Base-by-base conservation (phyloP, 768 basidiomycete genomes). In the Auriscalpium orientale region DNA sequence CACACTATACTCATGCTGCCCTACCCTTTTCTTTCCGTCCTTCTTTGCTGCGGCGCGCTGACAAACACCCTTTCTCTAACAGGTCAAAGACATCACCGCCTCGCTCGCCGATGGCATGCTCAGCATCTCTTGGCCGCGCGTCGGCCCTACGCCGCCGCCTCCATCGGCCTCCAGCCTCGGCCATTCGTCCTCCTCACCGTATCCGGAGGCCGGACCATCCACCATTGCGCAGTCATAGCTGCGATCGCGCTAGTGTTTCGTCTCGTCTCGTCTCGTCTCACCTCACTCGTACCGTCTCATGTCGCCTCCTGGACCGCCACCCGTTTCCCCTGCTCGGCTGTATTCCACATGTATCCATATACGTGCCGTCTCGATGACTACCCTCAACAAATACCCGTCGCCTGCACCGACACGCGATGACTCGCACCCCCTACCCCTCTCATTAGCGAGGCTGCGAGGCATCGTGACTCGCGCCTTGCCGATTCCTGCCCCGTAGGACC, bases 1-100 rank as follows among this genome's bases (percentile, higher is more conserved):
- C 18, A 11, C 47, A 49, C 21, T 10, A 18, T 12, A 54, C 49
- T n/a, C 36, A 9, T 36, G 4, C 57, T 58, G 57, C 43, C 15
- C 43, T 44, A 18, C 43, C 13, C 49, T 3, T 11, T 51, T 36
- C 36, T 38, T 36, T 11, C n/a, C n/a, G 22, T 28, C 22, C 22
- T 28, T 28, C 22, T 28, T 28, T 28, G 28, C 28, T 28, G 28
- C 28, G 28, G 28, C 28, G 28, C 28, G 28, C 28, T 28, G 28
- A 28, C 28, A 28, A 28, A 28, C 12, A 59, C 49, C 28, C 47
- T 37, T 52, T n/a, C n/a, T 34, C 8, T 44, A 11, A 9, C 35
- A 62, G 61, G 58, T 60, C 5, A 60, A 57, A 37, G 59, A 62
- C 56, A 62, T 62, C 43, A 60, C 46, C 8, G 61, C 61, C 10